Conservation (phyloP, 2,329 filamentous ascomycete species). For the Pseudogymnoascus sp. region DNA sequence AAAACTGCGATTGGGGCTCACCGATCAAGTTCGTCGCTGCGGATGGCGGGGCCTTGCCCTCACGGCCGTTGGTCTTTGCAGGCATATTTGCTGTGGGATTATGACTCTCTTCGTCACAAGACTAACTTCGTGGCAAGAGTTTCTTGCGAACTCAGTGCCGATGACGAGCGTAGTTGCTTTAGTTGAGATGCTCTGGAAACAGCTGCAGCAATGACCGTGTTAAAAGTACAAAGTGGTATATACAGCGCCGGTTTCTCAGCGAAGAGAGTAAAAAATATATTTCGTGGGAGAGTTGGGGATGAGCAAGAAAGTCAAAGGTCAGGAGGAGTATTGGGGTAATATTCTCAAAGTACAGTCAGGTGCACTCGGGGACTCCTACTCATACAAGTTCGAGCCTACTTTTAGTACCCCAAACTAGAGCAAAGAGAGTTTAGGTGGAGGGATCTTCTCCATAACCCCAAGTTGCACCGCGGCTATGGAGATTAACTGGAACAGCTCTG, state of each 20-base stretch:
- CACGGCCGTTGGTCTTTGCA: conserved; percentile 47
- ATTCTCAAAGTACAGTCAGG: conserved; percentile 4
- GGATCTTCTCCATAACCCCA: conserved; percentile 9
- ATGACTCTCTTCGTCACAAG: neutral
- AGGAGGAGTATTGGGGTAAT: conserved; percentile 9
- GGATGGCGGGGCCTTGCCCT: conserved; percentile 68
- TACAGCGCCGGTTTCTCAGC: conserved; percentile 5
- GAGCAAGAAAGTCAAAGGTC: neutral
- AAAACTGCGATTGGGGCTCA: conserved; percentile 35
- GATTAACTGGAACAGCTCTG: conserved; percentile 1
- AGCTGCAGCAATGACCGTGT: neutral
- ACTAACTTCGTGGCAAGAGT: neutral
- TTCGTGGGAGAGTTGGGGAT: neutral
- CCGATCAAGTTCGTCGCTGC: conserved; percentile 87
- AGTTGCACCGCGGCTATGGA: conserved; percentile 8
- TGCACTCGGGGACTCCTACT: neutral
- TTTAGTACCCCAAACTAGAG: neutral
- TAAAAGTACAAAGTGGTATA: conserved; percentile 2
- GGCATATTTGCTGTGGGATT: conserved; percentile 39
- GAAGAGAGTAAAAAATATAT: conserved; percentile 2
- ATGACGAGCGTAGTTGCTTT: neutral
- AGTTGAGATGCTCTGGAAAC: neutral
- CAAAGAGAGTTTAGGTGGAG: conserved; percentile 5
- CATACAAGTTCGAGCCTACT: neutral
- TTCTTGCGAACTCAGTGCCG: neutral